These are phyloP conservation scores for Seiridium unicorne DNA, from an alignment of 2,329 filamentous ascomycete species.

Conservation along the genomic window DNA sequence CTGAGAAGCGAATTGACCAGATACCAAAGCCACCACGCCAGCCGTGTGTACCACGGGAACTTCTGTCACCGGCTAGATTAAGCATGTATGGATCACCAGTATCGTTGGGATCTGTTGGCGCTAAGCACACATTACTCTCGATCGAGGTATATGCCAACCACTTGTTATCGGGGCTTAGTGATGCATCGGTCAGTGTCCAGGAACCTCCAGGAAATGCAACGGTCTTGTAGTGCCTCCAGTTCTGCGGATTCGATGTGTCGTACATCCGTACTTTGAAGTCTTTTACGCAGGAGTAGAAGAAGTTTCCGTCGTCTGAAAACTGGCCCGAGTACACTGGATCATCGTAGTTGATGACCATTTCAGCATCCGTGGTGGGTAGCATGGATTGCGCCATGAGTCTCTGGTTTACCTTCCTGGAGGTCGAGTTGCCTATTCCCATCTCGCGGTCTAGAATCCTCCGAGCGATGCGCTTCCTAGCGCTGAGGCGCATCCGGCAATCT, in stretches of 20 bases:
- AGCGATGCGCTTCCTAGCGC: constrained; percentile 59
- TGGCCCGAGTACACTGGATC: constrained; percentile 90
- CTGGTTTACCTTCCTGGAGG: constrained; percentile 59
- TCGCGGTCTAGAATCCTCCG: constrained; percentile 78
- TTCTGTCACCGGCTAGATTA: constrained; percentile 59
- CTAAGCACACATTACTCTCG: constrained; percentile 77
- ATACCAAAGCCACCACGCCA: constrained; percentile 57
- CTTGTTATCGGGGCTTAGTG: constrained; percentile 85
- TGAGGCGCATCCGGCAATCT: constrained; percentile 44
- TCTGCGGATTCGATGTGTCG: constrained; percentile 91
- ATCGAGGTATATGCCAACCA: constrained; percentile 93
- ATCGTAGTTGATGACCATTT: constrained; percentile 86
- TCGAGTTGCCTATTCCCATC: constrained; percentile 65
- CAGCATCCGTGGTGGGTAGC: constrained; percentile 74
- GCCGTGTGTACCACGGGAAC: constrained; percentile 14
- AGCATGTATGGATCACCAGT: constrained; percentile 75
- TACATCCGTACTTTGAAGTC: constrained; percentile 97
- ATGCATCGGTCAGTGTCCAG: constrained; percentile 96
- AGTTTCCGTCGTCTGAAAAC: constrained; percentile 95
- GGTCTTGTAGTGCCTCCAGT: constrained; percentile 95
- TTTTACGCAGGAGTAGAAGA: constrained; percentile 90
- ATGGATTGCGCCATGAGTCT: constrained; percentile 68
- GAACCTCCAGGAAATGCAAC: constrained; percentile 81
- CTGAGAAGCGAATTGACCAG: constrained; percentile 90
- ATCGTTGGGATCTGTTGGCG: constrained; percentile 82